These are phyloP conservation scores for Helichrysum umbraculigerum DNA, from an alignment of 129 eudicot genomes.

Conservation along the genomic window DNA sequence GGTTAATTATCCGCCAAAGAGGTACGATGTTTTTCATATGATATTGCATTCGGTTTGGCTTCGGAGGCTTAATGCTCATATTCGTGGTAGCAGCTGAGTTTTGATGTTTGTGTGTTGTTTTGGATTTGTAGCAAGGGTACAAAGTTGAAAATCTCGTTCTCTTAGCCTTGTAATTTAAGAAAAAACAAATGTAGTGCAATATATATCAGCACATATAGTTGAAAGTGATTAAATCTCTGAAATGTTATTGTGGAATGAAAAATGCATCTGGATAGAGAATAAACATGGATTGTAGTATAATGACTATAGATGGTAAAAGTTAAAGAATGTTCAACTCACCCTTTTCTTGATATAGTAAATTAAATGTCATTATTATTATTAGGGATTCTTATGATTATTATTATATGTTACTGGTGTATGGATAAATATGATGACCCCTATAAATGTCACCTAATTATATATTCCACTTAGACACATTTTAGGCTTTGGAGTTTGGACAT, in stretches of 20 bases:
- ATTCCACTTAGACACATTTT: too few relatives aligned
- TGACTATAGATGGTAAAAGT: too few relatives aligned
- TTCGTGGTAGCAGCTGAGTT: slow-evolving; percentile 17
- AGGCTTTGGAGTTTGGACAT: too few relatives aligned
- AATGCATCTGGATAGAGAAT: too few relatives aligned
- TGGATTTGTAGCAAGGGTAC: not conserved
- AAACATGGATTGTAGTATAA: too few relatives aligned
- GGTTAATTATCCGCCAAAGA: slow-evolving; percentile 51
- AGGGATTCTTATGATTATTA: too few relatives aligned
- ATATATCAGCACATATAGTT: not conserved
- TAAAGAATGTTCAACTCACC: too few relatives aligned
- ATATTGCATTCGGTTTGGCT: slow-evolving; percentile 76
- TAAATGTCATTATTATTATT: too few relatives aligned
- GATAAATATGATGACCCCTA: too few relatives aligned
- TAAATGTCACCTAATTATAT: too few relatives aligned
- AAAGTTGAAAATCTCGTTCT: slow-evolving; percentile 1
- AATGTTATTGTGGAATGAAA: not conserved
- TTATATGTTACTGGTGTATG: too few relatives aligned
- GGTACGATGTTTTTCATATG: slow-evolving; percentile 72
- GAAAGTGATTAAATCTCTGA: not conserved
- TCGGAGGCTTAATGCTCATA: slow-evolving; percentile 52
- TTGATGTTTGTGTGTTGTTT: slow-evolving; percentile 4
- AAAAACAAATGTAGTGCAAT: not conserved
- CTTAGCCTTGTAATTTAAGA: not conserved
- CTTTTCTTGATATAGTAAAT: too few relatives aligned